phyloP scores from a whole-genome alignment of 805 yeast genomes.

The Tetrapisispora arboricola region DNA sequence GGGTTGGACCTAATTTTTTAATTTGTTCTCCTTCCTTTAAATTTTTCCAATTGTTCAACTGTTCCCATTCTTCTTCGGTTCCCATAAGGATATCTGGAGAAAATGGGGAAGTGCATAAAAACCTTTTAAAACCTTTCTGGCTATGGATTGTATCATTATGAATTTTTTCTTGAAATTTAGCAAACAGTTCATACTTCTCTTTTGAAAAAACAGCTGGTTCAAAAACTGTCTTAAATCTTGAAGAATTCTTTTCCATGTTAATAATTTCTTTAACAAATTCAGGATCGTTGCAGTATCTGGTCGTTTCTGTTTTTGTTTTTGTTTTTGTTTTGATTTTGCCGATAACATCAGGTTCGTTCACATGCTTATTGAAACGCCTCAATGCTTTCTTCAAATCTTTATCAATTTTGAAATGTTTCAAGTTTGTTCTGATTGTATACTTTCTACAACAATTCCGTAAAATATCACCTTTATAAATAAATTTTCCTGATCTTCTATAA shows the following conservation, averaged over 20 bases:
- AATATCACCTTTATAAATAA: slow-evolving; percentile 56
- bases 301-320: not conserved
- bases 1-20: slow-evolving; percentile 48
- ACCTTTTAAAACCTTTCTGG: slow-evolving; percentile 43
- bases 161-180: slow-evolving; percentile 57
- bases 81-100: slow-evolving; percentile 17
- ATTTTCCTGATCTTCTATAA: slow-evolving; percentile 68
- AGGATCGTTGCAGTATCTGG: slow-evolving; percentile 3
- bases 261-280: slow-evolving; percentile 29
- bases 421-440: slow-evolving; percentile 62
- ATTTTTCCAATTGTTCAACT: slow-evolving; percentile 31
- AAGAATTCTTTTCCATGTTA: slow-evolving; percentile 28
- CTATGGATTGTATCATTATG: slow-evolving; percentile 54
- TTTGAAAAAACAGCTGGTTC: slow-evolving; percentile 42
- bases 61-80: slow-evolving; percentile 19
- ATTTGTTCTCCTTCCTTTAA: slow-evolving; percentile 13
- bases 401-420: slow-evolving; percentile 35
- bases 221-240: slow-evolving; percentile 33
- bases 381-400: slow-evolving; percentile 61
- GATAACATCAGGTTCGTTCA: not conserved
- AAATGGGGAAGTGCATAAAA: slow-evolving; percentile 65
- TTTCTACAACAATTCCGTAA: slow-evolving; percentile 67
- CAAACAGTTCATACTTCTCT: slow-evolving; percentile 55
- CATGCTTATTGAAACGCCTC: slow-evolving; percentile 41
- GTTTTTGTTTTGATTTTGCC: slow-evolving; percentile 1